phyloP scores from a whole-genome alignment of 164 flowering plant genomes.

The Protea cynaroides region DNA sequence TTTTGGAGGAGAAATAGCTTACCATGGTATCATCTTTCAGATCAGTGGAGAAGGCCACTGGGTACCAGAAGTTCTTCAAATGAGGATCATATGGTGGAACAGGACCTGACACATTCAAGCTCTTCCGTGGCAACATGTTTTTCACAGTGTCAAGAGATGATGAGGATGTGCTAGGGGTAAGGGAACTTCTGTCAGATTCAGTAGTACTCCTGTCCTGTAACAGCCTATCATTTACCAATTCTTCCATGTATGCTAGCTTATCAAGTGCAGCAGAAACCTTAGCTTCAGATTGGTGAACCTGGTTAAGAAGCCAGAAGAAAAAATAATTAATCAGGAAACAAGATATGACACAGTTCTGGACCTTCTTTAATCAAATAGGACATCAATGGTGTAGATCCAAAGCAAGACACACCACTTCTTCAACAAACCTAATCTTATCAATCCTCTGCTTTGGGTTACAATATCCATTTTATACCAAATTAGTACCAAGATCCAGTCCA shows the following conservation, averaged over 20 bases:
- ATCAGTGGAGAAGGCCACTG: slow-evolving; percentile 78
- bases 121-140: slow-evolving; percentile 35
- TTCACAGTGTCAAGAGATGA: slow-evolving; percentile 25
- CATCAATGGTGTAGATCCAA: not conserved
- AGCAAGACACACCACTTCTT: not conserved
- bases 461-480: too few relatives aligned
- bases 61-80: slow-evolving; percentile 95
- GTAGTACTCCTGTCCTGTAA: slow-evolving; percentile 50
- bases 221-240: slow-evolving; percentile 74
- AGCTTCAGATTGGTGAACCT: slow-evolving; percentile 98
- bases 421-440: not conserved
- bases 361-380: not conserved
- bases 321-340: not conserved
- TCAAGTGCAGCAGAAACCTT: slow-evolving; percentile 84
- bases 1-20: slow-evolving; percentile 11
- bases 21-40: slow-evolving; percentile 93
- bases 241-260: slow-evolving; percentile 95
- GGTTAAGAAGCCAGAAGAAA: slow-evolving; percentile 15
- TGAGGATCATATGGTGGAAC: slow-evolving; percentile 62
- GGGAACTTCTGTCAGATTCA: slow-evolving; percentile 27
- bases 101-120: slow-evolving; percentile 84
- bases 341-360: not conserved
- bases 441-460: not conserved
- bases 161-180: slow-evolving; percentile 50
- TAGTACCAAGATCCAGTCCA: too few relatives aligned